A percentile compares a stretch with the other conserved stretches of the same genome.
phyloP scores from a whole-genome alignment of 495 filamentous ascomycete species.

The Lindgomyces ingoldianus region DNA sequence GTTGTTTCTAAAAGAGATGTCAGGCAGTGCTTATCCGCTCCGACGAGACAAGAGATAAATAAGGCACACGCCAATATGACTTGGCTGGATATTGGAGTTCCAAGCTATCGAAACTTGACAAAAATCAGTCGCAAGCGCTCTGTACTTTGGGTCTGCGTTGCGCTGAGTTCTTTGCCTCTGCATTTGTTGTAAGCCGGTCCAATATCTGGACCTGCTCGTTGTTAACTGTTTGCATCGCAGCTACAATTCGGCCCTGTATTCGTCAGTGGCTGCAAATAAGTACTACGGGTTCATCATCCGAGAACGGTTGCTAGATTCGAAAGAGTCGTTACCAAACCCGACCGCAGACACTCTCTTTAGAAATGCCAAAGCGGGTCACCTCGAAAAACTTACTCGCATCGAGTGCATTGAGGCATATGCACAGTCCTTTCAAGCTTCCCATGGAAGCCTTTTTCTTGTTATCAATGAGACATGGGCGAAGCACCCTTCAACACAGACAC shows the following conservation, averaged over 20 bases:
- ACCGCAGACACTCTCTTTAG: too few species aligned
- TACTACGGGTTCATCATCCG: too few species aligned
- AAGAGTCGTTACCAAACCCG: neutral
- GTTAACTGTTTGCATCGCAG: neutral
- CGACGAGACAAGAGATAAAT: slow-evolving; percentile 14
- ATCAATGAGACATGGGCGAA: neutral
- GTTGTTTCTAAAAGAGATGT: too few species aligned
- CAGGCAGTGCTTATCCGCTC: slow-evolving; percentile 5
- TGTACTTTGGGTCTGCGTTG: neutral
- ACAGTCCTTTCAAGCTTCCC: neutral
- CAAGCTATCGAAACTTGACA: slow-evolving; percentile 1
- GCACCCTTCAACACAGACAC: neutral
- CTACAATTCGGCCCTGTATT: neutral
- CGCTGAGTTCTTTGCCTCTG: slow-evolving; percentile 2
- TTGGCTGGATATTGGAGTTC: slow-evolving; percentile 23
- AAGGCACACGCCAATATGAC: neutral
- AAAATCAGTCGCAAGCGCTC: neutral
- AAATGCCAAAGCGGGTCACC: neutral
- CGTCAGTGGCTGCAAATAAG: neutral
- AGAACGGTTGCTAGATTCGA: neutral
- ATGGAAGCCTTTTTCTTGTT: neutral
- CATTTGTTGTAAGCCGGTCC: slow-evolving; percentile 17
- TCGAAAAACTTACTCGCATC: neutral
- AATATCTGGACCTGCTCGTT: too few species aligned
- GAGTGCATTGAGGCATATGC: slow-evolving; percentile 2